Evolutionary conservation across 2,329 filamentous ascomycete genomes (phyloP), one percentile per base, ranked within the genome.

Genomic region (Fusarium sp.): DNA sequence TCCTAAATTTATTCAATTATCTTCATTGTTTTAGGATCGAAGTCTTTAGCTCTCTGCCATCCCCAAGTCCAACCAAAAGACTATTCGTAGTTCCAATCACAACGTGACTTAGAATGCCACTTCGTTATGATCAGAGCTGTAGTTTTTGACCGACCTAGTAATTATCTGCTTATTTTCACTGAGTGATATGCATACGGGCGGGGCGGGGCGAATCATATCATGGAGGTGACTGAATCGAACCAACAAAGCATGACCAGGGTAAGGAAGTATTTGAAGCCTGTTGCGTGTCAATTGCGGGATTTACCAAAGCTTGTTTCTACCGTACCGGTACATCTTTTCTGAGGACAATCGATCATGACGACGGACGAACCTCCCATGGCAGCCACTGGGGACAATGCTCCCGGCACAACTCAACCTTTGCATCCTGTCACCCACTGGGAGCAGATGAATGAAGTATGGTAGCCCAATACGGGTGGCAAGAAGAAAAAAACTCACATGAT

Each of bases 401-500:
- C 46, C 2, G n/a, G 33, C 9, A 32, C 35, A 6, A 17, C 35
- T 48, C 55, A 54, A 23, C 40, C 45, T 10, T 35, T 64, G 27
- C 60, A 53, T 18, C 23, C 60, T 17, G 44, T 44, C 6, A 23
- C 27, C 15, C 60, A 63, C 27, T 63, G 60, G 60, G 60, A 63
- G 27, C 53, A 63, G 37, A 10, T 63, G 5, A 59, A 46, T 3
- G 60, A 46, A 15, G 53, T 59, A 59, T 7, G 12, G 0, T 3
- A 15, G 1, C 6, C 17, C 17, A 17, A 5, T 2, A 2, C n/a
- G 1, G 4, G 5, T 6, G 17, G 3, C 8, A 5, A 1, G 3
- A 14, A 12, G 1, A 15, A 41, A 9, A 2, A 5, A 9, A 15
- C 11, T 62, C 17, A 58, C 18, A 2, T 0, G 7, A 2, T 18